phyloP scores from a whole-genome alignment of 2,329 filamentous ascomycete genomes.

The Talaromyces verruculosus region DNA sequence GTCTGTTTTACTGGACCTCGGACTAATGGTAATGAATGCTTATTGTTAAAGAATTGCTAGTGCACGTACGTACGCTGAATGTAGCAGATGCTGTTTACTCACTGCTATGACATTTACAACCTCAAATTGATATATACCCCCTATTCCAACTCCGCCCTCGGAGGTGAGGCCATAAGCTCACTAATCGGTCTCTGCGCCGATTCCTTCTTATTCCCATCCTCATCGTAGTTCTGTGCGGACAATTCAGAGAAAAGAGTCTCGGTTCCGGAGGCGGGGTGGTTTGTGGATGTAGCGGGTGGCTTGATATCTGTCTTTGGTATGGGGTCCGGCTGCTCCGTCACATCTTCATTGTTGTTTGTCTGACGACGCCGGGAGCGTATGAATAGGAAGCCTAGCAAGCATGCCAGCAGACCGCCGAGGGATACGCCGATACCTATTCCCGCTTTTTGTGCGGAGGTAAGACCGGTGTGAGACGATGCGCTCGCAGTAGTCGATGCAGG shows the following conservation, averaged over 20 bases:
- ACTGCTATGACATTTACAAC: not conserved
- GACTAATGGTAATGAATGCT: not conserved
- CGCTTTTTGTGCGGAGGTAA: not conserved
- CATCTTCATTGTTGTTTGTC: not conserved
- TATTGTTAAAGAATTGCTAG: not conserved
- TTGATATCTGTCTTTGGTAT: not conserved
- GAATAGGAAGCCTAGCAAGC: not conserved
- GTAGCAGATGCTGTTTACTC: no score
- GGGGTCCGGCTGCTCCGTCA: not conserved
- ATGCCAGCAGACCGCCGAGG: not conserved
- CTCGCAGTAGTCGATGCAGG: not conserved
- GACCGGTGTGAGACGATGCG: not conserved
- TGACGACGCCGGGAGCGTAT: not conserved
- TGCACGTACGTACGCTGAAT: no score
- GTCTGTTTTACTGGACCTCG: not conserved
- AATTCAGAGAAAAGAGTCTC: not conserved
- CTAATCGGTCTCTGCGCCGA: not conserved
- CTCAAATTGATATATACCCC: not conserved
- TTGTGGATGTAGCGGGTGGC: not conserved
- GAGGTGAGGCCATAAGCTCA: not conserved
- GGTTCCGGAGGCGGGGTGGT: not conserved
- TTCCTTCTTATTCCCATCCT: not conserved
- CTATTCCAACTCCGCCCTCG: slow-evolving; percentile 1
- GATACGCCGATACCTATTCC: not conserved
- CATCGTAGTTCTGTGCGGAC: not conserved